phyloP scores from a whole-genome alignment of 2,329 filamentous ascomycete species.

The Nakataea oryzae region DNA sequence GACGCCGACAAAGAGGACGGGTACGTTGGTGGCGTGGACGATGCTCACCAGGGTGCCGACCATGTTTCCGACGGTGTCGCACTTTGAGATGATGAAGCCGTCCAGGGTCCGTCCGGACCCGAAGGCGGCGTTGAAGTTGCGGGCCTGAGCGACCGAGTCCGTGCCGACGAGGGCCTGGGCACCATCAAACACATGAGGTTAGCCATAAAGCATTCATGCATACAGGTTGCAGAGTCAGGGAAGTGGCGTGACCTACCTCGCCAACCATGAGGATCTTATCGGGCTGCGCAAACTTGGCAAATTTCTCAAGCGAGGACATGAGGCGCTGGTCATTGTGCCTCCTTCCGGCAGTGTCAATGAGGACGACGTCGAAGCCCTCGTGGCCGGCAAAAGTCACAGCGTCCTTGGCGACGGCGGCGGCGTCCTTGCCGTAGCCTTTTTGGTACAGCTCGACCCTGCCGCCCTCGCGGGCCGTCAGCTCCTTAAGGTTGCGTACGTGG shows the following conservation, averaged over 20 bases:
- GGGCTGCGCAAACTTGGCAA: slow-evolving; percentile 88
- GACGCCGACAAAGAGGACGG: slow-evolving; percentile 80
- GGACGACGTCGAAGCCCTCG: slow-evolving; percentile 78
- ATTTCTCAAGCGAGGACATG: slow-evolving; percentile 96
- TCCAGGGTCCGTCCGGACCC: slow-evolving; percentile 72
- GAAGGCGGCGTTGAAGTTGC: slow-evolving; percentile 93
- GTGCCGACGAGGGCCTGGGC: slow-evolving; percentile 76
- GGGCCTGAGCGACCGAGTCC: slow-evolving; percentile 87
- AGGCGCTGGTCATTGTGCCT: slow-evolving; percentile 91
- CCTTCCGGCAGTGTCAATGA: slow-evolving; percentile 92
- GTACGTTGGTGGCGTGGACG: slow-evolving; percentile 93
- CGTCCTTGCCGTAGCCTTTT: slow-evolving; percentile 96
- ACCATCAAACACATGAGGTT: neutral
- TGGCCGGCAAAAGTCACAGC: slow-evolving; percentile 72
- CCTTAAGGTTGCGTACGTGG: slow-evolving; percentile 86
- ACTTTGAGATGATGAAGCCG: slow-evolving; percentile 97
- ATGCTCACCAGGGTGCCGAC: slow-evolving; percentile 91
- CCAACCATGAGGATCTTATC: slow-evolving; percentile 98
- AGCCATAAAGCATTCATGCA: neutral
- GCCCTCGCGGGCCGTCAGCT: slow-evolving; percentile 75
- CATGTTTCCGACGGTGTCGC: slow-evolving; percentile 99
- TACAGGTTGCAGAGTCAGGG: neutral
- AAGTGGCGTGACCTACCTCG: slow-evolving; percentile 27
- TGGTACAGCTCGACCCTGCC: slow-evolving; percentile 86
- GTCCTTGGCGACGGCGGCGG: slow-evolving; percentile 88